Percentiles rank a stretch among this genome's conserved stretches.
These are phyloP conservation scores for Fusarium mundagurra DNA, from an alignment of 2,329 filamentous ascomycete species.

Conservation along the genomic window DNA sequence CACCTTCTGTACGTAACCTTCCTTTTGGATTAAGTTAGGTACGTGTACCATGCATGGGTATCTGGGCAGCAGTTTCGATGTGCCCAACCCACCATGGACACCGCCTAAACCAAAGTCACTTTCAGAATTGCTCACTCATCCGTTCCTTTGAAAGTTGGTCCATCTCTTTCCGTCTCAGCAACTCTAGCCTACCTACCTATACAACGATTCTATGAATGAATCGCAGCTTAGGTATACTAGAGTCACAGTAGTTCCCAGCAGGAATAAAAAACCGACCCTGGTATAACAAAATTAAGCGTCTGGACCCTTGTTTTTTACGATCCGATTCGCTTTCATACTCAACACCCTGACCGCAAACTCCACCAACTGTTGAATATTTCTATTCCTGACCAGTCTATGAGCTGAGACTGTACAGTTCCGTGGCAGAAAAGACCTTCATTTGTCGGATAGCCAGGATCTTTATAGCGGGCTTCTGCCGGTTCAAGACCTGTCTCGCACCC, in stretches of 20 bases:
- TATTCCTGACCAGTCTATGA: slow-evolving; percentile 2
- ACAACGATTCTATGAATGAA: background rate
- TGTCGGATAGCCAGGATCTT: background rate
- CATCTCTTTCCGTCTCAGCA: background rate
- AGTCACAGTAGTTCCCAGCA: background rate
- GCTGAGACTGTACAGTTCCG: background rate
- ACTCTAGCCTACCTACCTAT: background rate
- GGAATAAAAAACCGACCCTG: background rate
- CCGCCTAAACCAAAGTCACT: slow-evolving; percentile 6
- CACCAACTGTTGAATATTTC: slow-evolving; percentile 10
- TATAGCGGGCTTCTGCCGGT: background rate
- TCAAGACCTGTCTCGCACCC: background rate
- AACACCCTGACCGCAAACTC: slow-evolving; percentile 11
- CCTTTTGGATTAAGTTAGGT: too few relatives aligned
- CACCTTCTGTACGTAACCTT: background rate
- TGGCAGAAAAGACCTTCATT: background rate
- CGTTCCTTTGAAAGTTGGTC: background rate
- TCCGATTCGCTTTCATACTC: slow-evolving; percentile 7
- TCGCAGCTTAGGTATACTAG: background rate
- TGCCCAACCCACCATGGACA: slow-evolving; percentile 22
- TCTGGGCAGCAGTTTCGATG: background rate
- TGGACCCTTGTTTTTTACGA: slow-evolving; percentile 18
- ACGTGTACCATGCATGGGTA: background rate
- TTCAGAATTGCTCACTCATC: background rate
- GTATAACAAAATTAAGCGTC: background rate